Evolutionary conservation across 805 yeast species (phyloP), one percentile per base, ranked within the genome.

Genomic region (Metschnikowia proteae): DNA sequence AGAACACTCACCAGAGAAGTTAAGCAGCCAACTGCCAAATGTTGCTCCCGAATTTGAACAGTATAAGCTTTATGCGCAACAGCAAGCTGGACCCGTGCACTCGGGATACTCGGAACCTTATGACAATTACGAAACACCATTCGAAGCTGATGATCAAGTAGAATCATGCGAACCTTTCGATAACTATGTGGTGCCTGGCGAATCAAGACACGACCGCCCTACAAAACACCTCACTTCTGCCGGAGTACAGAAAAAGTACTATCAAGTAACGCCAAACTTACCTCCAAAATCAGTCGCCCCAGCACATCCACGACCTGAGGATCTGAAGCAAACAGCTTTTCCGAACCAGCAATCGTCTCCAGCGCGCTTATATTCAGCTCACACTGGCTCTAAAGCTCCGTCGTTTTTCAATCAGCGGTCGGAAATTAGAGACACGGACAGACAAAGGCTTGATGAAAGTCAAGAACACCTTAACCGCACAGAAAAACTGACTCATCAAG

Each of bases 101-200:
- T 26, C 45, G 5, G 43, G 35, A 8, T 60, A 55, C 50, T 52
- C 52, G 25, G 71, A 67, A 44, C 71, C 71, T 1, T 64, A 51
- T 27, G 61, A 62, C 6, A 50, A 42, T 13, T 64, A 66, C 37
- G 56, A 52, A 10, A 60, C 65, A 0, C 51, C 53, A 25, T 59
- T 53, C 11, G 68, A 61, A 8, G 39, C 26, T 34, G 28, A 38
- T 33, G 30, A 47, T 39, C 32, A 45, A 22, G 22, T 45, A 46
- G 7, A 34, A 9, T 17, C 57, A 1, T 53, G 52, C 13, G 69
- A 66, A 38, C 69, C 70, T 0, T 63, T 58, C 37, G 67, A 65
- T 6, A 57, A 63, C 29, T 65, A 66, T 45, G 38, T 39, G 25
- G 46, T 62, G 4, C 61, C 65, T n/a, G 61, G 55, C 2, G 49